Conservation (phyloP, 257 asterid species). For the Craterostigma plantagineum region DNA sequence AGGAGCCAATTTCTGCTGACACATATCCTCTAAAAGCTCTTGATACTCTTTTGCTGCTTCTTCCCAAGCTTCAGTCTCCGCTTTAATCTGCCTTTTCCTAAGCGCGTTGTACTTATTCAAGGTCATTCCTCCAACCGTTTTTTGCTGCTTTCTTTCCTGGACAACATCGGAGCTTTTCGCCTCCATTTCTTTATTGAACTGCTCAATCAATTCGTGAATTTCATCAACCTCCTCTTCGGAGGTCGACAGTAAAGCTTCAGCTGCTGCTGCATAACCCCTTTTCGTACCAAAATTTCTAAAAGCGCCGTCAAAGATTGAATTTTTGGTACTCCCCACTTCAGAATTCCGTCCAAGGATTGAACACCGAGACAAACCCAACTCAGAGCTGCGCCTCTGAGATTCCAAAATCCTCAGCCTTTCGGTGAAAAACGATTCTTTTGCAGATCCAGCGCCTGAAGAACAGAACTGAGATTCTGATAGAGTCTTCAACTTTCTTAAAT, state of each 20-base stretch:
- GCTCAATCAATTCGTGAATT: slow-evolving; percentile 32
- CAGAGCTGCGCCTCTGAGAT: slow-evolving; percentile 8
- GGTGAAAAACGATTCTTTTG: slow-evolving; percentile 10
- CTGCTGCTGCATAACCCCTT: slow-evolving; percentile 55
- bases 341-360: slow-evolving; percentile 9
- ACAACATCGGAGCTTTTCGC: slow-evolving; percentile 6
- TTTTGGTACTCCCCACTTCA: slow-evolving; percentile 8
- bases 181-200: slow-evolving; percentile 24
- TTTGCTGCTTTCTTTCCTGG: slow-evolving; percentile 24
- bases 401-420: slow-evolving; percentile 2
- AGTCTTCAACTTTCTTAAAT: slow-evolving; percentile 22
- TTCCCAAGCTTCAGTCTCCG: slow-evolving; percentile 88
- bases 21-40: slow-evolving; percentile 74
- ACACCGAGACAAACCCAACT: slow-evolving; percentile 16
- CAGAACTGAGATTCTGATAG: slow-evolving; percentile 19
- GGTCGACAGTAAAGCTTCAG: slow-evolving; percentile 61
- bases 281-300: slow-evolving; percentile 14
- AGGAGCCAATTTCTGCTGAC: slow-evolving; percentile 89
- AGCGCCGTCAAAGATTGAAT: slow-evolving; percentile 8
- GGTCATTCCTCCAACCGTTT: slow-evolving; percentile 45
- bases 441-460: slow-evolving; percentile 10
- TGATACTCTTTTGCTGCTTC: slow-evolving; percentile 79
- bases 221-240: slow-evolving; percentile 85
- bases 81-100: slow-evolving; percentile 62
- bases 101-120: slow-evolving; percentile 43